phyloP scores from a whole-genome alignment of 202 grass and related monocot genomes.

The Dendrocalamus latiflorus region DNA sequence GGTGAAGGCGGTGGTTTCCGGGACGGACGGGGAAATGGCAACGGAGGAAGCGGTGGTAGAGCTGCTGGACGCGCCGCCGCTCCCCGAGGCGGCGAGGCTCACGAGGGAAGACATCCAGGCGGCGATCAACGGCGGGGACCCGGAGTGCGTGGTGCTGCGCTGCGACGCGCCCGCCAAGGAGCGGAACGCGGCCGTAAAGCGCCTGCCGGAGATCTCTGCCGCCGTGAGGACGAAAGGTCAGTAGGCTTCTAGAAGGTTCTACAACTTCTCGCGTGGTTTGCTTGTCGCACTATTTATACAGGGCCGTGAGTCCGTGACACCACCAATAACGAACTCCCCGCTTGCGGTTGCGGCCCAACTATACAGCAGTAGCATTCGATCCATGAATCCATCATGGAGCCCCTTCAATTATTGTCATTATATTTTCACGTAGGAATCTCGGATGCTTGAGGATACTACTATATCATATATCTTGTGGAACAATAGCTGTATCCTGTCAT shows the following conservation, averaged over 20 bases:
- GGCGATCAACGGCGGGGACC: too few species aligned
- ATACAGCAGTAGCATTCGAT: not conserved
- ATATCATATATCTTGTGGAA: not conserved
- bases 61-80: slow-evolving; percentile 58
- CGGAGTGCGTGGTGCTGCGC: too few species aligned
- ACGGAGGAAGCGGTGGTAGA: slow-evolving; percentile 37
- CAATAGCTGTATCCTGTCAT: not conserved
- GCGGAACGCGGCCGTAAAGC: too few species aligned
- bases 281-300: not conserved
- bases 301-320: not conserved
- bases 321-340: not conserved
- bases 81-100: slow-evolving; percentile 44
- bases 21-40: not conserved
- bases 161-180: too few species aligned
- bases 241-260: not conserved
- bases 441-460: not conserved
- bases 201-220: too few species aligned
- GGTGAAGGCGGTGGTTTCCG: slow-evolving; percentile 41
- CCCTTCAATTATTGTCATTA: not conserved
- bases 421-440: not conserved
- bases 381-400: not conserved
- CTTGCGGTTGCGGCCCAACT: not conserved
- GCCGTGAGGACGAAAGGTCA: slow-evolving; percentile 67
- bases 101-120: too few species aligned
- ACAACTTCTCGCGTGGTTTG: not conserved